phyloP scores from a whole-genome alignment of 1,284 basidiomycete species.

The Boletellus deceptivus region DNA sequence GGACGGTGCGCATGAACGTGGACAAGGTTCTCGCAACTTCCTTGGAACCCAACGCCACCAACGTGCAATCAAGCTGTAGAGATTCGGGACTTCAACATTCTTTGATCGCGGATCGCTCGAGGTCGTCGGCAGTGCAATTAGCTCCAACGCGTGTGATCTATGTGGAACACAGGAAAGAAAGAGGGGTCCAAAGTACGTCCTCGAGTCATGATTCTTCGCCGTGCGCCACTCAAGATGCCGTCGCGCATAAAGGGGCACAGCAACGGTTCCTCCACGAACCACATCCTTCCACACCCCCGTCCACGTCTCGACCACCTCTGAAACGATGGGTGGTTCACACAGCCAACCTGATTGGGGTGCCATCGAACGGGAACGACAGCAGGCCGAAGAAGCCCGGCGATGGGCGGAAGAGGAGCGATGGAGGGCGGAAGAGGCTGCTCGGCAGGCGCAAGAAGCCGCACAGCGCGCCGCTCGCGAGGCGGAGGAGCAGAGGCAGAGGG shows the following conservation, averaged over 20 bases:
- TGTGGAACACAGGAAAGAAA: no score
- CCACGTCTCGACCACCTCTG: no score
- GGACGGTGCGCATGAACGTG: no score
- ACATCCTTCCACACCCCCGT: background rate
- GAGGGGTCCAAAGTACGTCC: no score
- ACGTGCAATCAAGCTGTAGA: no score
- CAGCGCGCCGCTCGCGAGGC: constrained; percentile 25
- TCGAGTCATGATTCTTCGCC: background rate
- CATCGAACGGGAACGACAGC: constrained; percentile 21
- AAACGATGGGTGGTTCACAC: constrained; percentile 29
- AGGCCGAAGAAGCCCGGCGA: constrained; percentile 24
- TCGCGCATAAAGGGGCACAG: background rate
- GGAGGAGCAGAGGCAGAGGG: constrained; percentile 18
- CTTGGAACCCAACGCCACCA: no score
- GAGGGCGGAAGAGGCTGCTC: constrained; percentile 22
- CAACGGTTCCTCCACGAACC: background rate
- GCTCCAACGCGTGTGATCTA: no score
- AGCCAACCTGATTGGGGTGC: constrained; percentile 30
- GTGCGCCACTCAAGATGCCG: background rate
- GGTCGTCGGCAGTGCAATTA: no score
- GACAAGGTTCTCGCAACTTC: no score
- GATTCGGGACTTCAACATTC: no score
- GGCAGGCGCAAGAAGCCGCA: constrained; percentile 20
- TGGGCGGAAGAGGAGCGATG: constrained; percentile 25
- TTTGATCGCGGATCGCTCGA: no score